Evolutionary conservation across 257 asterid species (phyloP).

Genomic region (Salvia hispanica): DNA sequence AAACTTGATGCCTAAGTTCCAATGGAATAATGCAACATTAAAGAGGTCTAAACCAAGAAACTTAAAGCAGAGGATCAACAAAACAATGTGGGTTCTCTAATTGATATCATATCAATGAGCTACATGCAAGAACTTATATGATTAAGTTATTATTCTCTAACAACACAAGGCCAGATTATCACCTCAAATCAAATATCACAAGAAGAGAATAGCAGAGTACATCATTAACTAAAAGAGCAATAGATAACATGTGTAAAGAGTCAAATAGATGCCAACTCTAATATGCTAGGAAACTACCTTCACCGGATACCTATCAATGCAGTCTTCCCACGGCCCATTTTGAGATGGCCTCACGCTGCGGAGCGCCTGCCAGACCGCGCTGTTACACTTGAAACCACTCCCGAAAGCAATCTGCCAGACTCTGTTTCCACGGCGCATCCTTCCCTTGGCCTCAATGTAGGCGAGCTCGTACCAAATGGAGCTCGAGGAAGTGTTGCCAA

Average conservation of each 20-base stretch:
- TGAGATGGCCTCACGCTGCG: slow-evolving; percentile 49
- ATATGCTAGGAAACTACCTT: slow-evolving; percentile 44
- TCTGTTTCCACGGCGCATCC: slow-evolving; percentile 59
- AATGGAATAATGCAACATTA: neutral
- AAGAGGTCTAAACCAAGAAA: neutral
- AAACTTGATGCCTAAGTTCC: neutral
- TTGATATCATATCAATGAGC: slow-evolving; percentile 14
- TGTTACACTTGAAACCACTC: slow-evolving; percentile 77
- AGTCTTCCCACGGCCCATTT: slow-evolving; percentile 70
- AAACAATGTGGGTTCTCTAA: neutral
- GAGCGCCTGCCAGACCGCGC: slow-evolving; percentile 86
- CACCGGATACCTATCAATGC: slow-evolving; percentile 71
- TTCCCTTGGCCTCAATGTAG: slow-evolving; percentile 73
- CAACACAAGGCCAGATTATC: slow-evolving; percentile 16
- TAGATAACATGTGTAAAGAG: slow-evolving; percentile 19
- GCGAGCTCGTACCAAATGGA: slow-evolving; percentile 86
- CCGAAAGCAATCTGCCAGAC: slow-evolving; percentile 90
- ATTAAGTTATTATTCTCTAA: slow-evolving; percentile 28
- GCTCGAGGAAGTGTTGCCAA: slow-evolving; percentile 82
- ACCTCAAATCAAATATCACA: slow-evolving; percentile 14
- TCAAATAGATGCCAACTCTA: neutral
- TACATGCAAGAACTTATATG: slow-evolving; percentile 8
- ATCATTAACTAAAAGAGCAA: slow-evolving; percentile 25
- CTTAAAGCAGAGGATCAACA: neutral
- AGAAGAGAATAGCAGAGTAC: slow-evolving; percentile 25